These are phyloP conservation scores for Poa annua DNA, from an alignment of 176 grass and related monocot genomes.

Conservation along the genomic window DNA sequence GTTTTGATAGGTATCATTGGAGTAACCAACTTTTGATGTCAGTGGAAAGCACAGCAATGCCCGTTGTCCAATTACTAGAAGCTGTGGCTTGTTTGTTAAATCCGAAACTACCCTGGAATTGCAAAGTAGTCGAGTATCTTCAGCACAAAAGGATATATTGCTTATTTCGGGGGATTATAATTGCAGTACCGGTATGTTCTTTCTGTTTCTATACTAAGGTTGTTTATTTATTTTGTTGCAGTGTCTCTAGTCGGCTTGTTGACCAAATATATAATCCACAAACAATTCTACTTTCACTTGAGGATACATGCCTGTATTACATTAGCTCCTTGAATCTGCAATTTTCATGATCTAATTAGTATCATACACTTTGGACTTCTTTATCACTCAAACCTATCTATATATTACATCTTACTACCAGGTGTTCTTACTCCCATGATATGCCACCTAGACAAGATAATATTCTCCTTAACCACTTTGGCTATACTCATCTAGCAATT, in stretches of 20 bases:
- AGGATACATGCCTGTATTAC: constrained; percentile 15
- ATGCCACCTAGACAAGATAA: not conserved
- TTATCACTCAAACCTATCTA: not conserved
- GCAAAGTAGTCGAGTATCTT: constrained; percentile 65
- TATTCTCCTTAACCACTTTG: not conserved
- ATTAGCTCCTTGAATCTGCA: not conserved
- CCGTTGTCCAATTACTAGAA: constrained; percentile 66
- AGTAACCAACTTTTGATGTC: constrained; percentile 63
- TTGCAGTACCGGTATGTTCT: constrained; percentile 65
- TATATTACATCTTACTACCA: not conserved
- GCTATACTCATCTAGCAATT: constrained; percentile 1
- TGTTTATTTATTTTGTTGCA: constrained; percentile 42
- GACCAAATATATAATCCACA: constrained; percentile 13
- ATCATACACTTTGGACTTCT: not conserved
- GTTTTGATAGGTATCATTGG: constrained; percentile 67
- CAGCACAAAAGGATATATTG: constrained; percentile 68
- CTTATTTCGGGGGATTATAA: constrained; percentile 78
- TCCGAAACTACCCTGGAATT: constrained; percentile 78
- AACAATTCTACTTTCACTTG: constrained; percentile 5
- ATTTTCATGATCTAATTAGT: not conserved
- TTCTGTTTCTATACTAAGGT: constrained; percentile 18
- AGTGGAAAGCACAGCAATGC: constrained; percentile 51
- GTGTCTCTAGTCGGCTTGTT: not conserved
- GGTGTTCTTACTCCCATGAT: not conserved
- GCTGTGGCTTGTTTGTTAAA: constrained; percentile 81